Percentiles rank a stretch among this genome's conserved stretches.
phyloP scores from a whole-genome alignment of 2,329 filamentous ascomycete species.

The Gremmenia infestans region DNA sequence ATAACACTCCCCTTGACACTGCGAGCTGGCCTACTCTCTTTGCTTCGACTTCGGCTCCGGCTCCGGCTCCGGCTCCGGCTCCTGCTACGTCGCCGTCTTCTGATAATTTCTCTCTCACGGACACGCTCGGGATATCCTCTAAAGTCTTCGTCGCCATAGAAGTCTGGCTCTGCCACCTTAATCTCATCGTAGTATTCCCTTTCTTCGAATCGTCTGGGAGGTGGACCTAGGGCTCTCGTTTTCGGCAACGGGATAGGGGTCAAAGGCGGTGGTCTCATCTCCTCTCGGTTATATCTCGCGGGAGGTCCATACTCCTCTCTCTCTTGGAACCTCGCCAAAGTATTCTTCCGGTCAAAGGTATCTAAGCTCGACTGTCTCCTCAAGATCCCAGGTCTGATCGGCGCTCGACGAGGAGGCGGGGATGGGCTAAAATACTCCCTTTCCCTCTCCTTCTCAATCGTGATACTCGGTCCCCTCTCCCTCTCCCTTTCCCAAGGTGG shows the following conservation, averaged over 20 bases:
- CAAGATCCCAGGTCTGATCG: slow-evolving; percentile 60
- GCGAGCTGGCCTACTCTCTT: slow-evolving; percentile 24
- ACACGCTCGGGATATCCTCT: slow-evolving; percentile 56
- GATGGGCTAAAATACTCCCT: slow-evolving; percentile 23
- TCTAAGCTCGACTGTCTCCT: slow-evolving; percentile 85
- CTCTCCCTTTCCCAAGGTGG: slow-evolving; percentile 32
- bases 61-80: slow-evolving; percentile 43
- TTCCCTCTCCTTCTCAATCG: slow-evolving; percentile 27
- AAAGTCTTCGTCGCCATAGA: slow-evolving; percentile 68
- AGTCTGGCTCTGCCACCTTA: slow-evolving; percentile 60
- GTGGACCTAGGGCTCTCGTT: slow-evolving; percentile 50
- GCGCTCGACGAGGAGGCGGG: slow-evolving; percentile 28
- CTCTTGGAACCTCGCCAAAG: slow-evolving; percentile 48
- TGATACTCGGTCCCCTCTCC: slow-evolving; percentile 23
- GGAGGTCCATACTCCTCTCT: slow-evolving; percentile 61
- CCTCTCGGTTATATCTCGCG: slow-evolving; percentile 34
- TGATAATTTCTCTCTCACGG: slow-evolving; percentile 56
- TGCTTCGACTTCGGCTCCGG: slow-evolving; percentile 39
- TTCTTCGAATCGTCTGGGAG: slow-evolving; percentile 53
- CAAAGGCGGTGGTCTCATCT: slow-evolving; percentile 38
- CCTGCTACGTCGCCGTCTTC: slow-evolving; percentile 41
- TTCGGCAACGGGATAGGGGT: slow-evolving; percentile 66
- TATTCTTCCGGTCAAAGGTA: slow-evolving; percentile 72
- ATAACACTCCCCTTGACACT: slow-evolving; percentile 23
- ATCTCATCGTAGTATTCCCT: slow-evolving; percentile 61